Conservation (phyloP, 2,329 filamentous ascomycete species). For the Monilinia fructigena region DNA sequence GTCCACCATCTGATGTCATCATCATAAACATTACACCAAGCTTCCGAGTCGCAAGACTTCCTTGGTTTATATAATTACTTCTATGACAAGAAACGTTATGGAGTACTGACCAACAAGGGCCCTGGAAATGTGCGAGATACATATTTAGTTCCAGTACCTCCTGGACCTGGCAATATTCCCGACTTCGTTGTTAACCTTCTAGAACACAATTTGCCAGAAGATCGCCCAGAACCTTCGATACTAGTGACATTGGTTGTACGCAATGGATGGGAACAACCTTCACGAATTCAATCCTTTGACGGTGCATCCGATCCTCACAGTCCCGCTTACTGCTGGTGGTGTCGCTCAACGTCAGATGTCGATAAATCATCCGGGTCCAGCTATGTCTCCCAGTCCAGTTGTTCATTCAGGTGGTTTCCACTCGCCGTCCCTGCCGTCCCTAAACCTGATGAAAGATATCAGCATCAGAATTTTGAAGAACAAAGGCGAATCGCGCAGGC, state of each 20-base stretch:
- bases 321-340: conserved; percentile 41
- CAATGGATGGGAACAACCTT: conserved; percentile 47
- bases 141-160: conserved; percentile 83
- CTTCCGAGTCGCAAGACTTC: conserved; percentile 63
- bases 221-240: conserved; percentile 71
- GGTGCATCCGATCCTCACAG: conserved; percentile 32
- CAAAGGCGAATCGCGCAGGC: conserved; percentile 42
- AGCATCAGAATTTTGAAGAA: conserved; percentile 43
- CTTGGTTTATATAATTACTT: conserved; percentile 86
- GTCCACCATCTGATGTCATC: conserved; percentile 76
- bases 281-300: conserved; percentile 28
- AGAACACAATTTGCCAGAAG: conserved; percentile 73
- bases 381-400: conserved; percentile 51
- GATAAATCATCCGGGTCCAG: conserved; percentile 47
- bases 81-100: conserved; percentile 75
- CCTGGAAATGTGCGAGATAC: conserved; percentile 79
- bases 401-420: conserved; percentile 43
- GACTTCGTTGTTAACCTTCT: conserved; percentile 88
- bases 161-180: conserved; percentile 68
- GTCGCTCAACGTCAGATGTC: conserved; percentile 49
- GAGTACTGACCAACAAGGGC: conserved; percentile 77
- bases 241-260: conserved; percentile 83
- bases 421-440: conserved; percentile 29
- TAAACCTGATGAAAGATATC: conserved; percentile 37
- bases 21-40: conserved; percentile 69